Conservation (phyloP, 805 yeast species). For the Nakazawaea populi region DNA sequence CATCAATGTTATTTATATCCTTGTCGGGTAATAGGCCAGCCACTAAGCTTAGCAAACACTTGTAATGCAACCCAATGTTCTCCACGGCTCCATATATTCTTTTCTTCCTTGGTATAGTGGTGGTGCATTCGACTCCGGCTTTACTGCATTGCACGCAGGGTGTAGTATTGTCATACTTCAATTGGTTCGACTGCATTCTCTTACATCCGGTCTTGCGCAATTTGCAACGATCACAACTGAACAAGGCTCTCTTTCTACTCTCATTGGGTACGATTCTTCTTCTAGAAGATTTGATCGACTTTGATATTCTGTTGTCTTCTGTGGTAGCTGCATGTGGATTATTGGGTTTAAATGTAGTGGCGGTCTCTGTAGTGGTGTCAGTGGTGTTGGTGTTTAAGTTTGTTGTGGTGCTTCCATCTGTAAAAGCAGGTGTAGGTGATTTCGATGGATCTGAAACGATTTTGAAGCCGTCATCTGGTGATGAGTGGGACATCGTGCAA, state of each 20-base stretch:
- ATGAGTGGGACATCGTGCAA: neutral
- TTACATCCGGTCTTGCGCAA: constrained; percentile 36
- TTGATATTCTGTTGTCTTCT: neutral
- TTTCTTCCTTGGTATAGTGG: constrained; percentile 35
- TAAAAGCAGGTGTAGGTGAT: neutral
- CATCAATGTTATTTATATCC: constrained; percentile 37
- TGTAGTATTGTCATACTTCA: constrained; percentile 29
- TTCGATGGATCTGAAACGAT: neutral
- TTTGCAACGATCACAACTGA: constrained; percentile 41
- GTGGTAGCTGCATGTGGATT: neutral
- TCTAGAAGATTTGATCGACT: constrained; percentile 15
- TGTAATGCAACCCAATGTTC: constrained; percentile 36
- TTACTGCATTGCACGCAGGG: constrained; percentile 34
- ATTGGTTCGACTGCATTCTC: constrained; percentile 24
- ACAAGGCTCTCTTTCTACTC: constrained; percentile 34
- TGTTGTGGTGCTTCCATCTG: neutral
- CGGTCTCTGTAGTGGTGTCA: neutral
- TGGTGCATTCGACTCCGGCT: constrained; percentile 32
- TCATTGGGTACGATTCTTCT: constrained; percentile 32
- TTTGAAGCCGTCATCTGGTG: neutral
- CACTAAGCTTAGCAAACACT: constrained; percentile 31
- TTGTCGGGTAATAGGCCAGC: constrained; percentile 37
- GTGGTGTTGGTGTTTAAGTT: neutral
- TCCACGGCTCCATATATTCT: constrained; percentile 35
- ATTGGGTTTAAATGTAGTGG: too few relatives aligned